These are phyloP conservation scores for Allantophomopsis lycopodina DNA, from an alignment of 2,329 filamentous ascomycete genomes.

Conservation along the genomic window DNA sequence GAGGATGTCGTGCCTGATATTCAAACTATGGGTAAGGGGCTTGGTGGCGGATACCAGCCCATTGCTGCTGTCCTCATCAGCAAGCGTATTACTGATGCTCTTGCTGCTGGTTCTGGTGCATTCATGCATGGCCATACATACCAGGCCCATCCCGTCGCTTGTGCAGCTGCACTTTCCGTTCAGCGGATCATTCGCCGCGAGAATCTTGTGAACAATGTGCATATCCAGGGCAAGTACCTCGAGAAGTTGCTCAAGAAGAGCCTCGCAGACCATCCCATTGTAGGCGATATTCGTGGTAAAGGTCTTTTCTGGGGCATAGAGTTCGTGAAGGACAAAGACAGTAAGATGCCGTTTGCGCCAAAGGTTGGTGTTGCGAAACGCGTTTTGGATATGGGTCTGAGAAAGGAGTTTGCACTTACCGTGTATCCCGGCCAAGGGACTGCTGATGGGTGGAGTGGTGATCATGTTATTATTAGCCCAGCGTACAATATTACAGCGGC, in stretches of 20 bases:
- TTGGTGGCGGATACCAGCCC: slow-evolving; percentile 49
- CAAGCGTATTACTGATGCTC: slow-evolving; percentile 31
- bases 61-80: slow-evolving; percentile 46
- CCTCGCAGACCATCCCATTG: slow-evolving; percentile 30
- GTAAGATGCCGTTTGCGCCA: slow-evolving; percentile 31
- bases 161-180: slow-evolving; percentile 48
- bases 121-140: slow-evolving; percentile 32
- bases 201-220: slow-evolving; percentile 43
- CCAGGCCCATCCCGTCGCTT: slow-evolving; percentile 44
- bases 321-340: slow-evolving; percentile 34
- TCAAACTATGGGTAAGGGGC: slow-evolving; percentile 51
- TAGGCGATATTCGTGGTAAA: slow-evolving; percentile 46
- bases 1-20: slow-evolving; percentile 45
- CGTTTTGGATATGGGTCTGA: slow-evolving; percentile 30
- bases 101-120: slow-evolving; percentile 12
- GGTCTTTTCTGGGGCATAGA: slow-evolving; percentile 45
- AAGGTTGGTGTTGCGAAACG: slow-evolving; percentile 27
- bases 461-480: slow-evolving; percentile 48
- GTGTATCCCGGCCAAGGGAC: slow-evolving; percentile 46
- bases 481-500: slow-evolving; percentile 40
- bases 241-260: slow-evolving; percentile 25
- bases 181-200: slow-evolving; percentile 43
- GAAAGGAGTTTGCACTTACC: slow-evolving; percentile 31
- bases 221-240: slow-evolving; percentile 34
- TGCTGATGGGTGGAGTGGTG: slow-evolving; percentile 38